These are phyloP conservation scores for Penicillium olsonii DNA, from an alignment of 2,329 filamentous ascomycete species.

Conservation along the genomic window DNA sequence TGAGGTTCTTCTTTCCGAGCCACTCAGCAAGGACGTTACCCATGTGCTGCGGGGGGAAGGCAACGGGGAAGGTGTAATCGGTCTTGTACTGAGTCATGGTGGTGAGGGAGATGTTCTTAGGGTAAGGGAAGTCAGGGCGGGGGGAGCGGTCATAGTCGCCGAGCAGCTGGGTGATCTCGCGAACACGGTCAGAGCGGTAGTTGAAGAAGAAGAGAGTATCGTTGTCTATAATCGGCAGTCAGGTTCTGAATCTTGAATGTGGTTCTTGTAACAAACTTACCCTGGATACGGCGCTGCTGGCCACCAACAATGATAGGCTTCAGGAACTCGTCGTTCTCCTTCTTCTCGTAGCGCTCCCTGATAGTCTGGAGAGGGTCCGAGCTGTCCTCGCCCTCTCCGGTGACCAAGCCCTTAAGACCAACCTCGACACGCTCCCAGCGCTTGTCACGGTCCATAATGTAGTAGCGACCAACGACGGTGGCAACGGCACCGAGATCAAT, in stretches of 20 bases:
- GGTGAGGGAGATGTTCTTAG: slow-evolving; percentile 80
- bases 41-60: slow-evolving; percentile 94
- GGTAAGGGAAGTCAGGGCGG: slow-evolving; percentile 87
- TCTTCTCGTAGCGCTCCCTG: slow-evolving; percentile 81
- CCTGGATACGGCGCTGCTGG: slow-evolving; percentile 80
- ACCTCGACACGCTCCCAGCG: slow-evolving; percentile 94
- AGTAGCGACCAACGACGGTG: slow-evolving; percentile 94
- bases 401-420: slow-evolving; percentile 81
- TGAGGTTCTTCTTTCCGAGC: slow-evolving; percentile 81
- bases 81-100: slow-evolving; percentile 99
- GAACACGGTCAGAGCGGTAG: slow-evolving; percentile 96
- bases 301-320: slow-evolving; percentile 96
- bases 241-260: slow-evolving; percentile 9
- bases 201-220: slow-evolving; percentile 99
- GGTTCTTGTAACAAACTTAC: slow-evolving; percentile 46
- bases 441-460: slow-evolving; percentile 99
- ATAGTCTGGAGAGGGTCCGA: slow-evolving; percentile 83
- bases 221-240: slow-evolving; percentile 59
- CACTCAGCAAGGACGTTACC: slow-evolving; percentile 98
- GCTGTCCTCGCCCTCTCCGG: slow-evolving; percentile 83
- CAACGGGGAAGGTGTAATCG: slow-evolving; percentile 88
- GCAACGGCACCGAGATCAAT: slow-evolving; percentile 84
- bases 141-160: slow-evolving; percentile 91
- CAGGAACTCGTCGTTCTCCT: slow-evolving; percentile 94
- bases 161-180: slow-evolving; percentile 92